phyloP scores from a whole-genome alignment of 2,329 filamentous ascomycete species.

The Hypoxylon sp. region DNA sequence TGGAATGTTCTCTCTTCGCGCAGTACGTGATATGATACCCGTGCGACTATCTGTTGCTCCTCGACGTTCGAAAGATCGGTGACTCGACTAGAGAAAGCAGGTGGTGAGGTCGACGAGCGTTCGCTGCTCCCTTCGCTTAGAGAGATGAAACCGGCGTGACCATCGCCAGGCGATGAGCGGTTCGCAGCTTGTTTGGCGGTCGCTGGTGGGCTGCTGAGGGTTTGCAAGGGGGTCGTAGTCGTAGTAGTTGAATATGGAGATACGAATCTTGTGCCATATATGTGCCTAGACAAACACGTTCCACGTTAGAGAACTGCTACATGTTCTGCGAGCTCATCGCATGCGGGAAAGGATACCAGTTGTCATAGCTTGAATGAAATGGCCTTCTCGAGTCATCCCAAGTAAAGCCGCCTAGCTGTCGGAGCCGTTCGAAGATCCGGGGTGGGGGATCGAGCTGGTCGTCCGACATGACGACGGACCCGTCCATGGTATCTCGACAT shows the following conservation, averaged over 20 bases:
- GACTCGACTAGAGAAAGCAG: conserved; percentile 53
- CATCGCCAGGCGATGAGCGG: conserved; percentile 61
- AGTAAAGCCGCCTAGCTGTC: conserved; percentile 79
- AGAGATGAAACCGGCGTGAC: conserved; percentile 53
- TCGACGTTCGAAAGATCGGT: conserved; percentile 68
- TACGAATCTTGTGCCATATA: conserved; percentile 73
- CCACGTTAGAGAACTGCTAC: conserved; percentile 39
- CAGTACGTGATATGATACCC: conserved; percentile 84
- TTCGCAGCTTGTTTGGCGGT: conserved; percentile 59
- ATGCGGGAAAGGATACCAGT: conserved; percentile 71
- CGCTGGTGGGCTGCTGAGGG: conserved; percentile 60
- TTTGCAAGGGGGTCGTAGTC: conserved; percentile 61
- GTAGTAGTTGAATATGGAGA: conserved; percentile 63
- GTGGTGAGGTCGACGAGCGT: conserved; percentile 55
- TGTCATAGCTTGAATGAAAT: conserved; percentile 82
- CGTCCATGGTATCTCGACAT: conserved; percentile 61
- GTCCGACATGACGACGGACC: conserved; percentile 63
- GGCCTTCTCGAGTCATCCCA: conserved; percentile 77
- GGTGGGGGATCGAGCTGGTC: conserved; percentile 73
- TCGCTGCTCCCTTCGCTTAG: conserved; percentile 58
- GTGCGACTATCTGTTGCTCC: conserved; percentile 77
- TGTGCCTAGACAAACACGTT: conserved; percentile 64
- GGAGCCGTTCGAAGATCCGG: conserved; percentile 78
- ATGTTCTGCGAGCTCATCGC: conserved; percentile 28
- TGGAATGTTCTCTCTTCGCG: conserved; percentile 90